Percentiles rank a stretch among this genome's conserved stretches.
Evolutionary conservation across 495 filamentous ascomycete genomes (phyloP).

Genomic region (Talaromyces borbonicus): DNA sequence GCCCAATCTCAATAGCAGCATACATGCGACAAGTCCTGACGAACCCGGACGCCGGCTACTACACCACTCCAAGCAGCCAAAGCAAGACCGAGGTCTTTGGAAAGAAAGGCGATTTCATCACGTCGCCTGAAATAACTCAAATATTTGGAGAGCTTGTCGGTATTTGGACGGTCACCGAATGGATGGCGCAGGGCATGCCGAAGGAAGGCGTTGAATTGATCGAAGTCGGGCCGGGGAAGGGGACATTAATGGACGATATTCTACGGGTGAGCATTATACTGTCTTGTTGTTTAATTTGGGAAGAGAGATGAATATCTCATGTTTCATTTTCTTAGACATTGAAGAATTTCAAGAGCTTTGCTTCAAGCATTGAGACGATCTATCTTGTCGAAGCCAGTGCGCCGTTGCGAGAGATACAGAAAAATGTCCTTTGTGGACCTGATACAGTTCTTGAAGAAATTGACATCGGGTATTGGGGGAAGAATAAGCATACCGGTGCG

Average conservation of each 20-base stretch:
- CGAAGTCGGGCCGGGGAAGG: slow-evolving; percentile 88
- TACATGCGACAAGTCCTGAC: slow-evolving; percentile 99
- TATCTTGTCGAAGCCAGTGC: slow-evolving; percentile 88
- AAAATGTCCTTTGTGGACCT: slow-evolving; percentile 71
- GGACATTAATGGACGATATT: slow-evolving; percentile 96
- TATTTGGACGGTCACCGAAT: slow-evolving; percentile 91
- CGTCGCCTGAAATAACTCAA: slow-evolving; percentile 94
- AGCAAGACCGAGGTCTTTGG: slow-evolving; percentile 73
- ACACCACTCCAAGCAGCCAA: slow-evolving; percentile 57
- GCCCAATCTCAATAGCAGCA: slow-evolving; percentile 80
- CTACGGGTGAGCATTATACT: slow-evolving; percentile 52
- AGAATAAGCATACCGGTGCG: slow-evolving; percentile 60
- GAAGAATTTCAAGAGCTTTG: slow-evolving; percentile 67
- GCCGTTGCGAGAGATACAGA: slow-evolving; percentile 64
- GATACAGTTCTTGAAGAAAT: slow-evolving; percentile 56
- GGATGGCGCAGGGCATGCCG: slow-evolving; percentile 77
- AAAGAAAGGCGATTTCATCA: slow-evolving; percentile 85
- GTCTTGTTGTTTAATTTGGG: neutral
- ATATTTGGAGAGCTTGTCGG: slow-evolving; percentile 91
- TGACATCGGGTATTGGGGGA: slow-evolving; percentile 65
- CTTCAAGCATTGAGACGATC: slow-evolving; percentile 66
- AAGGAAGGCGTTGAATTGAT: slow-evolving; percentile 70
- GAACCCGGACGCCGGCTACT: slow-evolving; percentile 84
- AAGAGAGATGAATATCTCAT: neutral
- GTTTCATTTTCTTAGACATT: slow-evolving; percentile 54